These are phyloP conservation scores for Cicer cuneatum DNA, from an alignment of 306 rosid genomes.

Conservation along the genomic window DNA sequence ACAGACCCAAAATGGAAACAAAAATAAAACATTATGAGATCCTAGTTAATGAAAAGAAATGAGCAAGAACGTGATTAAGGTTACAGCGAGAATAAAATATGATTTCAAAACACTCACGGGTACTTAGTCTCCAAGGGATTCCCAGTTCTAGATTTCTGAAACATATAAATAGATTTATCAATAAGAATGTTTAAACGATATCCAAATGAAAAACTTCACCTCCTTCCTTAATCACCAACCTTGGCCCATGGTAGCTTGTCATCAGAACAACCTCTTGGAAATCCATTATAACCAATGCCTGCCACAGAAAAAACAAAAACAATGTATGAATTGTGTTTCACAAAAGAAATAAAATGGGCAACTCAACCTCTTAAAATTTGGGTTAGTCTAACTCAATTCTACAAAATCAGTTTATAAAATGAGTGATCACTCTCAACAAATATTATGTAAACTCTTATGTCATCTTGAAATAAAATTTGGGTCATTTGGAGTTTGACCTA, in stretches of 20 bases:
- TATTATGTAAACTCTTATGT: no score
- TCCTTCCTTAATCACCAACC: slow-evolving; percentile 54
- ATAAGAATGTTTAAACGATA: slow-evolving; percentile 26
- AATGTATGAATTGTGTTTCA: background rate
- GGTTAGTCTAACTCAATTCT: no score
- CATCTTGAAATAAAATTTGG: no score
- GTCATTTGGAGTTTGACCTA: no score
- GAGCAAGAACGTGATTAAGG: slow-evolving; percentile 8
- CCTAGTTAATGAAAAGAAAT: background rate
- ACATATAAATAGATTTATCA: slow-evolving; percentile 20
- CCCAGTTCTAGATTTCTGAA: slow-evolving; percentile 80
- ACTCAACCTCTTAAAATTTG: background rate
- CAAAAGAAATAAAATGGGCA: slow-evolving; percentile 1
- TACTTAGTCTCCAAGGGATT: slow-evolving; percentile 92
- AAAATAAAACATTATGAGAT: background rate
- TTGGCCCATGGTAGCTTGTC: slow-evolving; percentile 97
- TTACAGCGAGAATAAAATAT: slow-evolving; percentile 18
- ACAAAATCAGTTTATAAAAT: no score
- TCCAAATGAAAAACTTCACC: background rate
- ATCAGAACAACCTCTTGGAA: slow-evolving; percentile 96
- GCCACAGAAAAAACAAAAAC: slow-evolving; percentile 14
- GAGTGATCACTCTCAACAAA: no score
- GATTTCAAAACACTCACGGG: slow-evolving; percentile 68
- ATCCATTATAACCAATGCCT: slow-evolving; percentile 98
- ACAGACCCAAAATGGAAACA: background rate